Evolutionary conservation across 148 eudicot species (phyloP).

Genomic region (Rheum nobile): DNA sequence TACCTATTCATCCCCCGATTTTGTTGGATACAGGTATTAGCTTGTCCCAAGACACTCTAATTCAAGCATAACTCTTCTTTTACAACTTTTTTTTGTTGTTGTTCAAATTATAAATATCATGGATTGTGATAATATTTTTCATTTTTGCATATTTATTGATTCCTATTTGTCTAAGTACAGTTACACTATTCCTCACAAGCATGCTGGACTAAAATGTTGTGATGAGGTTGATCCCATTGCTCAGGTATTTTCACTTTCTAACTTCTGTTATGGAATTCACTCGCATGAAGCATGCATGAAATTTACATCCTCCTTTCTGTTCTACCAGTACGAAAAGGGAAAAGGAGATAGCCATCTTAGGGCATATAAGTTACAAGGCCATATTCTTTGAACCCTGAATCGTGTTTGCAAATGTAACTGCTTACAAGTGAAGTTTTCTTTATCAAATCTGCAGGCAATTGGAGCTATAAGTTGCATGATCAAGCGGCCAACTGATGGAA

Average conservation of each 20-base stretch:
- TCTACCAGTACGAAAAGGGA: neutral
- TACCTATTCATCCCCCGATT: slow-evolving; percentile 70
- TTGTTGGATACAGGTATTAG: slow-evolving; percentile 70
- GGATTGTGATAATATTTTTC: too few relatives aligned
- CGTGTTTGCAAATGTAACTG: neutral
- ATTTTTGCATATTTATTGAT: neutral
- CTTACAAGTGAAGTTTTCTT: neutral
- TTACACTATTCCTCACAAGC: slow-evolving; percentile 37
- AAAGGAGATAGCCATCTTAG: neutral
- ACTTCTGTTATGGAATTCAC: neutral
- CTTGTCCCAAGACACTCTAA: neutral
- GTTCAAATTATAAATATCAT: neutral
- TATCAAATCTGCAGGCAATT: slow-evolving; percentile 19
- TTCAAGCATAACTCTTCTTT: neutral
- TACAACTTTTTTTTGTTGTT: neutral
- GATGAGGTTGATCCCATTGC: slow-evolving; percentile 39
- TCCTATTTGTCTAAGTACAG: slow-evolving; percentile 9
- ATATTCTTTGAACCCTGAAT: neutral
- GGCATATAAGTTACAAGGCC: neutral
- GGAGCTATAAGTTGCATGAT: slow-evolving; percentile 34
- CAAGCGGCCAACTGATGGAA: slow-evolving; percentile 29
- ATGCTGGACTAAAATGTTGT: slow-evolving; percentile 31
- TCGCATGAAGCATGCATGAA: neutral
- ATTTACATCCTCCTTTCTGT: neutral
- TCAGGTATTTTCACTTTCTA: slow-evolving; percentile 14